phyloP scores from a whole-genome alignment of 345 rosid genomes.

The Melaleuca alternifolia region DNA sequence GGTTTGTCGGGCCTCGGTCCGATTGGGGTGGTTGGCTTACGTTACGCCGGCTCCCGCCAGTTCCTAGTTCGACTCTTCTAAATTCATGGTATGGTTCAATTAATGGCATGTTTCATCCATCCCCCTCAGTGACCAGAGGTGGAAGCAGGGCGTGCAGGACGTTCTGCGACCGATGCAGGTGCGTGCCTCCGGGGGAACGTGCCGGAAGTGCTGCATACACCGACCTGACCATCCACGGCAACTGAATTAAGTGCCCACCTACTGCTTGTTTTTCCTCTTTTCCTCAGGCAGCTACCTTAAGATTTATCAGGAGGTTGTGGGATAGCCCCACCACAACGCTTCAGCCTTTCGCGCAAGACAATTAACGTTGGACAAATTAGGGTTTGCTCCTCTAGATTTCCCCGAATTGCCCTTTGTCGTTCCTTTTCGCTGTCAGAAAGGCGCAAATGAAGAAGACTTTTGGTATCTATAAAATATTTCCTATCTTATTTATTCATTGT shows the following conservation, averaged over 20 bases:
- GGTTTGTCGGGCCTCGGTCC: not conserved
- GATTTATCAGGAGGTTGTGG: not conserved
- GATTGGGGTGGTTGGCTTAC: not conserved
- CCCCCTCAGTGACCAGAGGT: too few relatives aligned
- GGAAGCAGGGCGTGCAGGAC: too few relatives aligned
- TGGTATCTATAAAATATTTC: not conserved
- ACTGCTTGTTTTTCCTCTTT: not conserved
- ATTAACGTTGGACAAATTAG: too few relatives aligned
- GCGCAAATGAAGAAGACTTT: not conserved
- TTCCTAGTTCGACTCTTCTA: not conserved
- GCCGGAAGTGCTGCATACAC: too few relatives aligned
- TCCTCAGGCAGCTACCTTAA: not conserved
- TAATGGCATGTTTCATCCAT: not conserved
- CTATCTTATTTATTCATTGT: not conserved
- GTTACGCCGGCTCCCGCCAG: not conserved
- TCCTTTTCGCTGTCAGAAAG: too few relatives aligned
- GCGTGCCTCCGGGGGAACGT: too few relatives aligned
- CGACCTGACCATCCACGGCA: conserved; percentile 53
- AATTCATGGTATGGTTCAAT: not conserved
- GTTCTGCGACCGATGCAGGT: too few relatives aligned
- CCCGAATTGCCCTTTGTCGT: too few relatives aligned
- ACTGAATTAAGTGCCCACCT: conserved; percentile 61
- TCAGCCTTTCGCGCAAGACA: too few relatives aligned
- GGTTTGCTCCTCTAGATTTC: too few relatives aligned
- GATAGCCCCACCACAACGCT: too few relatives aligned